Percentiles rank a stretch among this genome's conserved stretches.
Evolutionary conservation across 2,329 filamentous ascomycete species (phyloP).

Genomic region (Aspergillus quadricinctus): DNA sequence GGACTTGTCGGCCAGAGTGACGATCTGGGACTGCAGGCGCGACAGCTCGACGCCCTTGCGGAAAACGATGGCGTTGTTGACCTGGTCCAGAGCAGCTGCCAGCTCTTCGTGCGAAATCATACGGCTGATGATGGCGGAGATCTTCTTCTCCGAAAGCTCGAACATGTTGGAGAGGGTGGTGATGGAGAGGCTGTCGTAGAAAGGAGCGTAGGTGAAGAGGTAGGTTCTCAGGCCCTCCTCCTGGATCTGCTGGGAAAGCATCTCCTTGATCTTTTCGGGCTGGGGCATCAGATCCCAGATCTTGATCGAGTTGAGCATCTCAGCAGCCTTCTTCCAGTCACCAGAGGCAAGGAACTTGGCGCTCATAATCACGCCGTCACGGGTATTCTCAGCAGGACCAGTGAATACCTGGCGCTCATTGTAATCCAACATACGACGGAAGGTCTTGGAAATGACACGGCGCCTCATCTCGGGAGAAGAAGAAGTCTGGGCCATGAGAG

Average conservation of each 20-base stretch:
- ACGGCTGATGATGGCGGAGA: constrained; percentile 91
- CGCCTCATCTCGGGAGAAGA: constrained; percentile 97
- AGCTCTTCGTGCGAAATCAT: constrained; percentile 99
- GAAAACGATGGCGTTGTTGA: constrained; percentile 97
- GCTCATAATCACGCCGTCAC: constrained; percentile 98
- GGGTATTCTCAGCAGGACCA: constrained; percentile 95
- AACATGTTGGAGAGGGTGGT: constrained; percentile 89
- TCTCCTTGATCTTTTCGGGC: constrained; percentile 86
- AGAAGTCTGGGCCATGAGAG: constrained; percentile 90
- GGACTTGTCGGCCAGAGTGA: constrained; percentile 93
- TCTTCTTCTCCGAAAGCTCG: constrained; percentile 85
- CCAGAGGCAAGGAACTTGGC: constrained; percentile 94
- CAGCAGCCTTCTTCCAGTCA: constrained; percentile 95
- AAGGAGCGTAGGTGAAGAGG: constrained; percentile 98
- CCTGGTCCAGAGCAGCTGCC: constrained; percentile 91
- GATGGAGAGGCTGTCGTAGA: constrained; percentile 94
- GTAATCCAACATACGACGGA: constrained; percentile 98
- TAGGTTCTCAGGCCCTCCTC: constrained; percentile 97
- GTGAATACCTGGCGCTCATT: constrained; percentile 99
- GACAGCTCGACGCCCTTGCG: constrained; percentile 98
- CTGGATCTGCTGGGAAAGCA: constrained; percentile 97
- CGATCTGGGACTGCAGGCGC: constrained; percentile 87
- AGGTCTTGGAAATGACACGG: constrained; percentile 98
- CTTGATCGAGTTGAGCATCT: constrained; percentile 96
- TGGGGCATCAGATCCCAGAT: constrained; percentile 98